Conservation (phyloP, 2,329 filamentous ascomycete genomes). For the Aspergillus oerlinghausenensis region DNA sequence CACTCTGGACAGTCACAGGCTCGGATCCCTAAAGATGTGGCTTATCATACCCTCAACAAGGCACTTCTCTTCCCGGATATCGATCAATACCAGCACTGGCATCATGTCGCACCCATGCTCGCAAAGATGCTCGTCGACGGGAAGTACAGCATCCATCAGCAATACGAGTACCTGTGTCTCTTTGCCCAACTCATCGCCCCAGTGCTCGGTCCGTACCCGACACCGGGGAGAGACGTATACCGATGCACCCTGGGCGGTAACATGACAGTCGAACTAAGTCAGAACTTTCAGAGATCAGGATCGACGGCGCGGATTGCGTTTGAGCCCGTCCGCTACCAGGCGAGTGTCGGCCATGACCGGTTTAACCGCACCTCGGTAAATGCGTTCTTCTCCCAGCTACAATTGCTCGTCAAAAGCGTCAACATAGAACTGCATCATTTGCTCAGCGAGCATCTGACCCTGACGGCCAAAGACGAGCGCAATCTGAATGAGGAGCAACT, state of each 20-base stretch:
- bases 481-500: not conserved
- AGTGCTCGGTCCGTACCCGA: constrained; percentile 1
- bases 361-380: not conserved
- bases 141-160: constrained; percentile 7
- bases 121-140: constrained; percentile 5
- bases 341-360: not conserved
- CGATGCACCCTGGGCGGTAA: not conserved
- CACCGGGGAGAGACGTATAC: not conserved
- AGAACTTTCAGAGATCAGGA: not conserved
- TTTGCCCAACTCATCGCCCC: constrained; percentile 8
- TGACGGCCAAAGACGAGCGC: not conserved
- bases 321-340: not conserved
- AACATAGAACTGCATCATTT: not conserved
- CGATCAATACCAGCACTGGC: constrained; percentile 10
- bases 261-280: not conserved
- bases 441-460: not conserved
- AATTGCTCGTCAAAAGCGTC: not conserved
- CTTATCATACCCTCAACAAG: not conserved
- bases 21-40: not conserved
- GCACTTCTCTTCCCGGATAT: constrained; percentile 2
- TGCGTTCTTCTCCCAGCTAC: not conserved
- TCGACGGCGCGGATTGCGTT: not conserved
- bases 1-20: not conserved
- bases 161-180: constrained; percentile 8
- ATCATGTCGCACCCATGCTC: constrained; percentile 6